phyloP scores from a whole-genome alignment of 148 eudicot genomes.

The Limonium bicolor region DNA sequence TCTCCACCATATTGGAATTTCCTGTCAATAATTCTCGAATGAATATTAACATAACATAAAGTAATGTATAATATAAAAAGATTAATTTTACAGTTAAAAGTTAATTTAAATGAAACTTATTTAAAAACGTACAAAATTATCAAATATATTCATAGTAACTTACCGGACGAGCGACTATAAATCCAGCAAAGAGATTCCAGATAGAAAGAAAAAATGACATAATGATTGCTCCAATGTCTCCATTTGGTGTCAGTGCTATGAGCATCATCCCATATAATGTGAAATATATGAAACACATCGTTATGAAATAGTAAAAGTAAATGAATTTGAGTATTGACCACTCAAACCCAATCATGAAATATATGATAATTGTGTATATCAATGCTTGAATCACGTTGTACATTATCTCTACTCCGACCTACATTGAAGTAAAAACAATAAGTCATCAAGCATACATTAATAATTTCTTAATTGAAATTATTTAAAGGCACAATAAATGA shows the following conservation, averaged over 20 bases:
- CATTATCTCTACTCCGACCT: slow-evolving; percentile 49
- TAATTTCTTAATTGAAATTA: no score
- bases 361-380: slow-evolving; percentile 30
- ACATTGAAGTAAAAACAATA: slow-evolving; percentile 4
- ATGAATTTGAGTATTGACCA: slow-evolving; percentile 39
- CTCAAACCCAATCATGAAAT: slow-evolving; percentile 69
- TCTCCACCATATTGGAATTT: slow-evolving; percentile 69
- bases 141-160: no score
- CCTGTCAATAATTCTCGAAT: slow-evolving; percentile 21
- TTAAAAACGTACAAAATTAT: no score
- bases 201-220: slow-evolving; percentile 50
- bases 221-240: slow-evolving; percentile 38
- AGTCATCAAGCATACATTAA: no score
- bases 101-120: no score
- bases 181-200: slow-evolving; percentile 73
- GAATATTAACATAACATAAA: no score
- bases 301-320: slow-evolving; percentile 44
- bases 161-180: slow-evolving; percentile 55
- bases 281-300: slow-evolving; percentile 45
- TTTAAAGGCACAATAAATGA: no score
- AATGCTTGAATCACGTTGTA: slow-evolving; percentile 31
- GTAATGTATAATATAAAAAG: no score
- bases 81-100: no score
- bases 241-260: slow-evolving; percentile 56
- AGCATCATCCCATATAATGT: slow-evolving; percentile 72